Evolutionary conservation across 441 rosid genomes (phyloP).

Genomic region (Pelargonium fulgidum): DNA sequence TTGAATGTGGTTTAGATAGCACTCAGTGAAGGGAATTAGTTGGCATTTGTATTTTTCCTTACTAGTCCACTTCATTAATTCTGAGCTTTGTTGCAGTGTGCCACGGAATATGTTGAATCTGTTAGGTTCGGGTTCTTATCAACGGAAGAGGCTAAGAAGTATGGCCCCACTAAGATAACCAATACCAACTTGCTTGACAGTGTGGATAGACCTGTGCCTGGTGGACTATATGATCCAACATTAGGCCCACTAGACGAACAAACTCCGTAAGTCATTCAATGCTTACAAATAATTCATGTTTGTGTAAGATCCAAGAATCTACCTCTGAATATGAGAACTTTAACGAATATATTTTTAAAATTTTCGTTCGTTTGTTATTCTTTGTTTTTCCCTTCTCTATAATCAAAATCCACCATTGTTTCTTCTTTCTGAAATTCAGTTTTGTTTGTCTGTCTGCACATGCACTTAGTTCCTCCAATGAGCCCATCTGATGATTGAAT

Average conservation of each 20-base stretch:
- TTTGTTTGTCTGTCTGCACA: neutral
- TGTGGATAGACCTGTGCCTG: slow-evolving; percentile 23
- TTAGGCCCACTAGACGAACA: slow-evolving; percentile 23
- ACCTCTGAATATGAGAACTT: neutral
- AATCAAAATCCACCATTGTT: neutral
- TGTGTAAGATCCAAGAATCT: neutral
- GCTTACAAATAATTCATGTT: neutral
- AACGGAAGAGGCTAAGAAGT: slow-evolving; percentile 21
- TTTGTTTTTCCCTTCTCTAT: neutral
- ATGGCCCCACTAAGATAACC: slow-evolving; percentile 20
- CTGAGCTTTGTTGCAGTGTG: slow-evolving; percentile 20
- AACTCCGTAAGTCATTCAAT: slow-evolving; percentile 14
- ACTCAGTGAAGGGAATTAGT: neutral
- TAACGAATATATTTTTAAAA: neutral
- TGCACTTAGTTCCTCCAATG: neutral
- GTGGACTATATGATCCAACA: slow-evolving; percentile 26
- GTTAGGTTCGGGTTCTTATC: slow-evolving; percentile 25
- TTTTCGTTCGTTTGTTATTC: neutral
- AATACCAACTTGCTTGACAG: slow-evolving; percentile 21
- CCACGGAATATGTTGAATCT: slow-evolving; percentile 17
- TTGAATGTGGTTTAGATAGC: neutral
- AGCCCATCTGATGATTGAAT: neutral
- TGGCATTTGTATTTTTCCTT: neutral
- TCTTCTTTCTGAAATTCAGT: neutral
- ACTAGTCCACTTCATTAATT: neutral